phyloP scores from a whole-genome alignment of 1,284 basidiomycete species.

The Melampsora americana region DNA sequence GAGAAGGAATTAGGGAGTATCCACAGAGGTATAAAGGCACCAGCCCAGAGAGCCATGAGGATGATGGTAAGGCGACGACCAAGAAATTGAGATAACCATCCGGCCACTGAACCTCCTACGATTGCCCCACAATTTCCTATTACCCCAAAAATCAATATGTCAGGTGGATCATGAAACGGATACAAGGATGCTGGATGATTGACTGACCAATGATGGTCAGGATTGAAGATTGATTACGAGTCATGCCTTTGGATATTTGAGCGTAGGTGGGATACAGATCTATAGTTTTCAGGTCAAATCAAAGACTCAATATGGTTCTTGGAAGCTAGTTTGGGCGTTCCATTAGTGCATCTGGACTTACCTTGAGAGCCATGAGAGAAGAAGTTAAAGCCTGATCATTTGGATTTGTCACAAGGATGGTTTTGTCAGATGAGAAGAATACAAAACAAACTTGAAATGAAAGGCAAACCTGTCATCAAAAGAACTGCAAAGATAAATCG shows the following conservation, averaged over 20 bases:
- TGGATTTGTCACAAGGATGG: background rate
- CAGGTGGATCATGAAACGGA: background rate
- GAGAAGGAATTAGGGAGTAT: slow-evolving; percentile 54
- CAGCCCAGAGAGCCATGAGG: slow-evolving; percentile 62
- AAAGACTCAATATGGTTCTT: background rate
- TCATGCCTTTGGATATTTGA: slow-evolving; percentile 53
- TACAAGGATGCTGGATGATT: slow-evolving; percentile 40
- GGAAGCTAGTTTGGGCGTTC: too few species aligned
- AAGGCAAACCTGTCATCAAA: slow-evolving; percentile 55
- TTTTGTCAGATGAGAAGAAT: background rate
- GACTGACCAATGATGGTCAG: slow-evolving; percentile 33
- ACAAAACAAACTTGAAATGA: slow-evolving; percentile 6
- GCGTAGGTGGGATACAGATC: slow-evolving; percentile 67
- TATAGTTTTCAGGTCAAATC: background rate
- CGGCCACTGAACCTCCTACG: slow-evolving; percentile 70
- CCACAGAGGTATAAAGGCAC: slow-evolving; percentile 54
- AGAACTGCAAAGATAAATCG: slow-evolving; percentile 73
- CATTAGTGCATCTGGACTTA: background rate
- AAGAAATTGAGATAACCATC: slow-evolving; percentile 74
- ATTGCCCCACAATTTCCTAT: slow-evolving; percentile 53
- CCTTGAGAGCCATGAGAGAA: slow-evolving; percentile 77
- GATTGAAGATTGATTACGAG: slow-evolving; percentile 12
- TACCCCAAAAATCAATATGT: slow-evolving; percentile 39
- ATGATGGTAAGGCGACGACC: slow-evolving; percentile 85
- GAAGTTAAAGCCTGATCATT: slow-evolving; percentile 77